phyloP scores from a whole-genome alignment of 495 filamentous ascomycete genomes.

The Penicillium cataractarum region DNA sequence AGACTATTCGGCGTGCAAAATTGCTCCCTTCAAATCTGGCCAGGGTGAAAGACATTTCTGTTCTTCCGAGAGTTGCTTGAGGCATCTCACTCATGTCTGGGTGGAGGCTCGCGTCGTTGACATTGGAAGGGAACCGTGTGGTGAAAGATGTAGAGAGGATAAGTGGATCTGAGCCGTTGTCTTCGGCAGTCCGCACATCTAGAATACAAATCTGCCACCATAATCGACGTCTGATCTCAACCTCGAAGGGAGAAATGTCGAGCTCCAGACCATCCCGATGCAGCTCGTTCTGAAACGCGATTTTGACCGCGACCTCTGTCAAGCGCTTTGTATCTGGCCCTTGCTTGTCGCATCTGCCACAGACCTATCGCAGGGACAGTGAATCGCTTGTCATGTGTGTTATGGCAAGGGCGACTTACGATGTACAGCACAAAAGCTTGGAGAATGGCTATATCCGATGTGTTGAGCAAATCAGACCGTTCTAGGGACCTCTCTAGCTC shows the following conservation, averaged over 20 bases:
- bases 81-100: conserved; percentile 61
- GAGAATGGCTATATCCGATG: conserved; percentile 64
- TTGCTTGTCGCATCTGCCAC: conserved; percentile 57
- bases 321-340: conserved; percentile 58
- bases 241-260: conserved; percentile 68
- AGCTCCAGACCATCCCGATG: conserved; percentile 60
- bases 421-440: conserved; percentile 75
- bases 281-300: conserved; percentile 69
- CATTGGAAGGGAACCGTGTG: conserved; percentile 63
- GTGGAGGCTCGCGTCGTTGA: conserved; percentile 69
- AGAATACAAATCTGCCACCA: conserved; percentile 77
- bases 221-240: conserved; percentile 73
- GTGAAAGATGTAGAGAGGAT: conserved; percentile 66
- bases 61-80: conserved; percentile 51
- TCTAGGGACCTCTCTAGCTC: conserved; percentile 66
- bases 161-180: conserved; percentile 68
- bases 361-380: conserved; percentile 23
- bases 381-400: background rate
- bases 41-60: conserved; percentile 78
- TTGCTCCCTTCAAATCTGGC: conserved; percentile 58
- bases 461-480: conserved; percentile 64
- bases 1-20: conserved; percentile 36
- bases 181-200: conserved; percentile 71
- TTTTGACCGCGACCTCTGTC: conserved; percentile 65
- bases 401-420: conserved; percentile 20